A percentile compares a stretch with the other conserved stretches of the same genome.
Evolutionary conservation across 2,329 filamentous ascomycete genomes (phyloP).

Genomic region (Fusarium musae): DNA sequence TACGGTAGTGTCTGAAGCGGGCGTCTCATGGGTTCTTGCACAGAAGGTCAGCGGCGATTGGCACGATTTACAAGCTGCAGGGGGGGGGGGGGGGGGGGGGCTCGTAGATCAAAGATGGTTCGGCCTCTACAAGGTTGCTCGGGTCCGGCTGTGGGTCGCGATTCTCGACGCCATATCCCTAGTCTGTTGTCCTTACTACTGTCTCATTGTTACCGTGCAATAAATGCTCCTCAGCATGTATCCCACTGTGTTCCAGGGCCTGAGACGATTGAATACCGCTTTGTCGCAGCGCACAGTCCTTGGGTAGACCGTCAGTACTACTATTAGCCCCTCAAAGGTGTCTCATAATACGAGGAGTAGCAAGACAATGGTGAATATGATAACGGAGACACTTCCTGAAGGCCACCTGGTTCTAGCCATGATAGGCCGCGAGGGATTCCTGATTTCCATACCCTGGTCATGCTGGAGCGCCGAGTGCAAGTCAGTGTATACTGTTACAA

Average conservation of each 20-base stretch:
- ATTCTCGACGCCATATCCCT: too few species aligned
- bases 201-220: not conserved
- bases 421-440: not conserved
- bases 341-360: not conserved
- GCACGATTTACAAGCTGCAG: too few species aligned
- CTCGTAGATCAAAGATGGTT: too few species aligned
- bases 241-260: not conserved
- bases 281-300: not conserved
- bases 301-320: accelerated
- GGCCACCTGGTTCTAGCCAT: not conserved
- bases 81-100: too few species aligned
- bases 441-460: not conserved
- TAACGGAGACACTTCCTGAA: not conserved
- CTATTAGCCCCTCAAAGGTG: accelerated
- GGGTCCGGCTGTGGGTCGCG: too few species aligned
- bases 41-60: not conserved
- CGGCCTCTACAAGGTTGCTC: too few species aligned
- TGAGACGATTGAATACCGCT: not conserved
- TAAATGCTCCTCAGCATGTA: not conserved
- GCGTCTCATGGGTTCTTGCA: too few species aligned
- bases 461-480: not conserved
- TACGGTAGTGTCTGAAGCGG: not conserved
- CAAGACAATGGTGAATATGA: not conserved
- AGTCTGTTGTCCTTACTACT: not conserved
- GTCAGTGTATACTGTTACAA: not conserved